Conservation (phyloP, 805 yeast species). For the Candida ovalis region DNA sequence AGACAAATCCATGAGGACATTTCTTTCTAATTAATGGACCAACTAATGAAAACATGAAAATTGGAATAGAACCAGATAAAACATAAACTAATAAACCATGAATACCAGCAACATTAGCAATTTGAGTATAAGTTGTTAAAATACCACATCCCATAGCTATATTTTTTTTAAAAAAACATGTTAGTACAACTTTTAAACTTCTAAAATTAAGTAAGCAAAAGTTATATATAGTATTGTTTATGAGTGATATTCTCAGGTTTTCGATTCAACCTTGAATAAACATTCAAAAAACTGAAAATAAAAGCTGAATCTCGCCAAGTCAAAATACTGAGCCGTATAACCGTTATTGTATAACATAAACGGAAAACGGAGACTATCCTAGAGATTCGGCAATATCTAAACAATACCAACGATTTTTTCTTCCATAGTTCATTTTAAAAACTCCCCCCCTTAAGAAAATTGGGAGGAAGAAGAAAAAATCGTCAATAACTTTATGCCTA, state of each 20-base stretch:
- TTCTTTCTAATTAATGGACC: conserved; percentile 77
- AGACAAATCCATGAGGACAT: conserved; percentile 87
- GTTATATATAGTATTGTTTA: neutral
- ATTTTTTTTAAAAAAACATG: conserved; percentile 3
- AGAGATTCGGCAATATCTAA: neutral
- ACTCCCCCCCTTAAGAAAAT: too few relatives aligned
- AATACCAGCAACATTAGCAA: conserved; percentile 80
- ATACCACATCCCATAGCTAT: conserved; percentile 87
- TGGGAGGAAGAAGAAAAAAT: too few relatives aligned
- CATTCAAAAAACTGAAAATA: neutral
- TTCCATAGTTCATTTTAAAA: too few relatives aligned
- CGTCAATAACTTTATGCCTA: neutral
- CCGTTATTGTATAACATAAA: too few relatives aligned
- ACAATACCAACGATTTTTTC: neutral
- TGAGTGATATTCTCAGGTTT: neutral
- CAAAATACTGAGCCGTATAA: too few relatives aligned
- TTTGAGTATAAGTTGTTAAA: conserved; percentile 78
- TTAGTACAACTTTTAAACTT: conserved; percentile 4
- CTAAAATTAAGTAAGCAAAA: too few relatives aligned
- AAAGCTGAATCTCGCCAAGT: neutral
- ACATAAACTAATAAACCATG: conserved; percentile 85
- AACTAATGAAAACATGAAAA: conserved; percentile 72
- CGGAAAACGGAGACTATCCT: too few relatives aligned
- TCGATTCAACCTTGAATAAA: neutral
- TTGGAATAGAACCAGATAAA: conserved; percentile 76